Conservation (phyloP, 441 rosid genomes). For the Erysimum cheiri region DNA sequence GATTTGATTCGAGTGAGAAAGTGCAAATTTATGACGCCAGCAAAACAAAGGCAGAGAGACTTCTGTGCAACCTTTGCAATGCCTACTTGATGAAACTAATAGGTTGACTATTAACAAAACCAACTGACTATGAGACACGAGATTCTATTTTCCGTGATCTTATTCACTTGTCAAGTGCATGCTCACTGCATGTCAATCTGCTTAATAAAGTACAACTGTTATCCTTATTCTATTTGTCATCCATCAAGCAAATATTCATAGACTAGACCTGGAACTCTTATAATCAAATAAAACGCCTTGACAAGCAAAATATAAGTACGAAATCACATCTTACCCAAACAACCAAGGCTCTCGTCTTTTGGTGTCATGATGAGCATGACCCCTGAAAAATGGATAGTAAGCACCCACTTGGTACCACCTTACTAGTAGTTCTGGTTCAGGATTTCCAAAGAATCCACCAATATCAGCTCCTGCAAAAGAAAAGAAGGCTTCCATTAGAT, state of each 20-base stretch:
- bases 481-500: conserved; percentile 31
- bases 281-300: neutral
- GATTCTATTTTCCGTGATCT: neutral
- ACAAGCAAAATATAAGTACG: neutral
- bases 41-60: conserved; percentile 21
- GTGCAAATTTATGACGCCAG: neutral
- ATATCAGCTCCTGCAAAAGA: conserved; percentile 85
- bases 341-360: conserved; percentile 99
- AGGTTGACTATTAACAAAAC: conserved; percentile 11
- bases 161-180: neutral
- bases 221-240: neutral
- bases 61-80: conserved; percentile 5
- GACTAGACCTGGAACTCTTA: conserved; percentile 5
- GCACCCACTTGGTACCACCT: conserved; percentile 99
- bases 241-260: neutral
- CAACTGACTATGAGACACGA: conserved; percentile 4
- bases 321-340: conserved; percentile 74
- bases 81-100: conserved; percentile 21
- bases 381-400: conserved; percentile 97
- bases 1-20: neutral
- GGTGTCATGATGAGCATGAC: conserved; percentile 97
- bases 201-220: neutral
- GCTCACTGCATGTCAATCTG: conserved; percentile 5
- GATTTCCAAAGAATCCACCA: conserved; percentile 98
- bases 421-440: conserved; percentile 86